Conservation (phyloP, 1,139 yeast species). For the Geotrichum siamense region DNA sequence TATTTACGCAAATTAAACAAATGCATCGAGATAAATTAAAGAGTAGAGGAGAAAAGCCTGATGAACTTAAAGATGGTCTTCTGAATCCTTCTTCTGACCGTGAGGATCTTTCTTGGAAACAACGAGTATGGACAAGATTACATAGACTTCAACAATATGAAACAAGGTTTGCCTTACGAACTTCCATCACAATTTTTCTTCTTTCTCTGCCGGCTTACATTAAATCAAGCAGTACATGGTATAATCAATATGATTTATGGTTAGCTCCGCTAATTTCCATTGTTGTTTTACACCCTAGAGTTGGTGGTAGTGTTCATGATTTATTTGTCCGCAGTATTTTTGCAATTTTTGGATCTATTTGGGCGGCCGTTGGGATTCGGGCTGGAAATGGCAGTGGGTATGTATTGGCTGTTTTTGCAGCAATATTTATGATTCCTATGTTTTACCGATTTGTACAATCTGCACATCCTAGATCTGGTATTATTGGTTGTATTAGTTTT, state of each 20-base stretch:
- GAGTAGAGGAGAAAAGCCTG: not conserved
- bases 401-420: slow-evolving; percentile 40
- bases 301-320: slow-evolving; percentile 40
- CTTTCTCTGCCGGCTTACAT: slow-evolving; percentile 43
- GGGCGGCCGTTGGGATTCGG: slow-evolving; percentile 43
- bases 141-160: slow-evolving; percentile 36
- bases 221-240: slow-evolving; percentile 38
- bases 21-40: not conserved
- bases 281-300: slow-evolving; percentile 39
- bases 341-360: slow-evolving; percentile 39
- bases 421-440: slow-evolving; percentile 33
- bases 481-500: slow-evolving; percentile 39
- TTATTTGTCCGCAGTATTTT: slow-evolving; percentile 33
- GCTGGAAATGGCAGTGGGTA: slow-evolving; percentile 37
- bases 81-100: not conserved
- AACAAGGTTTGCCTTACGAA: slow-evolving; percentile 41
- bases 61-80: slow-evolving; percentile 2
- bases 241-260: slow-evolving; percentile 38
- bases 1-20: slow-evolving; percentile 35
- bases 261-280: slow-evolving; percentile 40
- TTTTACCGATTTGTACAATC: slow-evolving; percentile 34
- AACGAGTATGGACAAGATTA: slow-evolving; percentile 36
- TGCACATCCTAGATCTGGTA: slow-evolving; percentile 39
- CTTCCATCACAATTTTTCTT: slow-evolving; percentile 35
- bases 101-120: slow-evolving; percentile 18